phyloP scores from a whole-genome alignment of 768 basidiomycete species.

The Lenzites betulinus region DNA sequence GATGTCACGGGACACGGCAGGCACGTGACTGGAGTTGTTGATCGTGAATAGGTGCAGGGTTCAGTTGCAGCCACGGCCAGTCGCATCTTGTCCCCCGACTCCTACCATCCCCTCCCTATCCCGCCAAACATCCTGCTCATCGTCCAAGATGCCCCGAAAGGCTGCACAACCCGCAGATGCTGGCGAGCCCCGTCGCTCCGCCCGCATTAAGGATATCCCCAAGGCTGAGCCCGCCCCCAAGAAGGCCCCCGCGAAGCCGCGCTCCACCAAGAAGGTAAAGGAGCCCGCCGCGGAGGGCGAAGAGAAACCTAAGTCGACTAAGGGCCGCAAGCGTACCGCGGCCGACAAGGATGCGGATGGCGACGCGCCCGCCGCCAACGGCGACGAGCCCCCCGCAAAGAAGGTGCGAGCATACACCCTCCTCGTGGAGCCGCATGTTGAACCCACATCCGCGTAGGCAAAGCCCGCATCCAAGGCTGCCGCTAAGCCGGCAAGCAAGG shows the following conservation, averaged over 20 bases:
- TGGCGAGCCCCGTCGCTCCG: conserved; percentile 67
- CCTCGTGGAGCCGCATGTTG: conserved; percentile 4
- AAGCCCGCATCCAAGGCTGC: conserved; percentile 43
- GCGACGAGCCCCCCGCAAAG: conserved; percentile 59
- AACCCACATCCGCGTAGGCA: conserved; percentile 34
- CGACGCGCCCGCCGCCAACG: conserved; percentile 39
- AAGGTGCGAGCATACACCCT: conserved; percentile 47
- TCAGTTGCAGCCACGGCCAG: conserved; percentile 26
- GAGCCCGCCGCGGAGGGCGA: conserved; percentile 32
- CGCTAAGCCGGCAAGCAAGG: conserved; percentile 37
- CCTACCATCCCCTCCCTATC: conserved; percentile 23
- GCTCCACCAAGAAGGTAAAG: conserved; percentile 45
- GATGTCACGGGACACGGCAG: conserved; percentile 23
- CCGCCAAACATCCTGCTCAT: conserved; percentile 9
- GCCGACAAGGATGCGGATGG: conserved; percentile 43
- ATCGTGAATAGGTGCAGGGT: conserved; percentile 31
- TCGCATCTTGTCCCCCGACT: conserved; percentile 24
- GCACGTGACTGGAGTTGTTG: conserved; percentile 34
- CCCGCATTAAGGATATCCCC: conserved; percentile 73
- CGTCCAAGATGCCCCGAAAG: conserved; percentile 66
- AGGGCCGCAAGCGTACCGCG: conserved; percentile 57
- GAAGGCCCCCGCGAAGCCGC: conserved; percentile 66
- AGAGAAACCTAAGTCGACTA: conserved; percentile 44
- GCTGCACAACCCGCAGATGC: conserved; percentile 49
- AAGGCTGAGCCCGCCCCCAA: conserved; percentile 53